These are phyloP conservation scores for Xerocomus amazonicus DNA, from an alignment of 1,284 basidiomycete species.

Conservation along the genomic window DNA sequence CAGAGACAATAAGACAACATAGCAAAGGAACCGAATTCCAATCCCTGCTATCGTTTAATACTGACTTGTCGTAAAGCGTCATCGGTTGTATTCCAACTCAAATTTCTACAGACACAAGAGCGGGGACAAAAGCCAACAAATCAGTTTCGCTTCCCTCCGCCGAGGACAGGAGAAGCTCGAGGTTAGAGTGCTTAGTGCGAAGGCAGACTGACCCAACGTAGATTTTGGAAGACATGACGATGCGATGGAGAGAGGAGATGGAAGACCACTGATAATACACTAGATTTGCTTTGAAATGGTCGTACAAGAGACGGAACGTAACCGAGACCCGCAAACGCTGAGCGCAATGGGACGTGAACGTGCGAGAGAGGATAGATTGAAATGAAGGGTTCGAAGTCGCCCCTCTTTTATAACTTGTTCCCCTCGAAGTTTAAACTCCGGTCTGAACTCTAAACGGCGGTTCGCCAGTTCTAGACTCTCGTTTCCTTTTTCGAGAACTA, in stretches of 20 bases:
- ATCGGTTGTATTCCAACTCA: constrained; percentile 94
- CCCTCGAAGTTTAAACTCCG: constrained; percentile 49
- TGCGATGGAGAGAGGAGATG: constrained; percentile 23
- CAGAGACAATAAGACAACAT: constrained; percentile 32
- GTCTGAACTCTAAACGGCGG: constrained; percentile 30
- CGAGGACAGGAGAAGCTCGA: constrained; percentile 42
- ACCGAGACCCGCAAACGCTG: constrained; percentile 48
- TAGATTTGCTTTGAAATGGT: constrained; percentile 36
- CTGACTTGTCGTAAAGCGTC: constrained; percentile 82
- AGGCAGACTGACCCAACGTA: constrained; percentile 79
- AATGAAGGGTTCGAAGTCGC: constrained; percentile 29
- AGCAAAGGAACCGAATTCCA: constrained; percentile 36
- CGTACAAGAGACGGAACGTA: constrained; percentile 41
- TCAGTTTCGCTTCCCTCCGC: constrained; percentile 50
- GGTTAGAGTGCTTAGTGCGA: constrained; percentile 39
- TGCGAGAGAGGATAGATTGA: constrained; percentile 36
- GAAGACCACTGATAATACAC: constrained; percentile 36
- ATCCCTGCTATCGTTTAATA: constrained; percentile 42
- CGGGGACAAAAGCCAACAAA: constrained; percentile 33
- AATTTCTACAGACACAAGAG: constrained; percentile 63
- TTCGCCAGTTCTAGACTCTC: constrained; percentile 20
- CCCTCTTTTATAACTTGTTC: constrained; percentile 46
- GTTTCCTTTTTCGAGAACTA: constrained; percentile 16
- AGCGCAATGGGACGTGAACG: constrained; percentile 41
- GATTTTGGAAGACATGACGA: constrained; percentile 73